phyloP scores from a whole-genome alignment of 2,329 filamentous ascomycete species.

The Pestalotiopsis sp. region DNA sequence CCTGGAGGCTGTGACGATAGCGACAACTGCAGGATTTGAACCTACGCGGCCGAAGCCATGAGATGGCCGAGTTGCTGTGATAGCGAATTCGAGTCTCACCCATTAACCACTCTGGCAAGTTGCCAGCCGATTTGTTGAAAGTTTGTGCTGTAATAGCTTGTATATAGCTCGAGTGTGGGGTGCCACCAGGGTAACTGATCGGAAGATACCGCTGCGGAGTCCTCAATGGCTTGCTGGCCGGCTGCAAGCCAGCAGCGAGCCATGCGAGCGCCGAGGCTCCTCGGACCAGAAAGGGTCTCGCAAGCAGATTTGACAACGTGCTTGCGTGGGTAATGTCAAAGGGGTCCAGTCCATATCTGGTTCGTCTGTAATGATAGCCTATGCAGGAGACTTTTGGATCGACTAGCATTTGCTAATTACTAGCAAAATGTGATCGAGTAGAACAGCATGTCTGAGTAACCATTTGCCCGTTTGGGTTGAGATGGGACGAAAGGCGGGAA shows the following conservation, averaged over 20 bases:
- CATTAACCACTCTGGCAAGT: conserved; percentile 16
- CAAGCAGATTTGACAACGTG: background rate
- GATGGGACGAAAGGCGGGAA: background rate
- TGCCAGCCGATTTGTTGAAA: conserved; percentile 11
- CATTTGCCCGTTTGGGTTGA: background rate
- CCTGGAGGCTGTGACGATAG: conserved; percentile 6
- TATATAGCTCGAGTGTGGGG: too few species aligned
- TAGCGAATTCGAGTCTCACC: conserved; percentile 13
- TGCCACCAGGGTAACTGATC: background rate
- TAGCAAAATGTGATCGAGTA: background rate
- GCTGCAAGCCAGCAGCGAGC: background rate
- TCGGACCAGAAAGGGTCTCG: background rate
- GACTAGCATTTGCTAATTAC: background rate
- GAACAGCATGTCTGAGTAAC: background rate
- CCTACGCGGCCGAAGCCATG: conserved; percentile 16
- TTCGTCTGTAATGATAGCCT: background rate
- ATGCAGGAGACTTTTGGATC: conserved; percentile 8
- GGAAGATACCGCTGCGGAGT: background rate
- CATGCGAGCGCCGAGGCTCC: background rate
- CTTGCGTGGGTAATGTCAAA: background rate
- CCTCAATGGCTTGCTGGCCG: background rate
- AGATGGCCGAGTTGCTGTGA: conserved; percentile 5
- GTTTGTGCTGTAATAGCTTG: background rate
- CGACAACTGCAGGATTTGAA: conserved; percentile 16
- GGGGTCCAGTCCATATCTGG: background rate